Evolutionary conservation across 495 filamentous ascomycete genomes (phyloP).

Genomic region (Lasiosphaeris hirsuta): DNA sequence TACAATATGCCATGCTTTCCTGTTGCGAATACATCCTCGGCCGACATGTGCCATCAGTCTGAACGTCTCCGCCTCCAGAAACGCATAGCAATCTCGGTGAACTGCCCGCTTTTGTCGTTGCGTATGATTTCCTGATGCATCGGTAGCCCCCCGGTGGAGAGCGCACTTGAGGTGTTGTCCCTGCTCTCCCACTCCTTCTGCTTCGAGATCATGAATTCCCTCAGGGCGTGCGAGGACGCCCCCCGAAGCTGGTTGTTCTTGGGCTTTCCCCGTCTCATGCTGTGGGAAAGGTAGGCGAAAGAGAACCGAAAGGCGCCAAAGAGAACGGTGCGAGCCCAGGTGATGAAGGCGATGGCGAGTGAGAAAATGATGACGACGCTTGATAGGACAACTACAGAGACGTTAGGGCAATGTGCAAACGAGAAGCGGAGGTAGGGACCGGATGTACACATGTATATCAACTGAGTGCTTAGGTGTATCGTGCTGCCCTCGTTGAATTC

Average conservation of each 20-base stretch:
- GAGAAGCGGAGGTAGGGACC: neutral
- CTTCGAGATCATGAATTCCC: slow-evolving; percentile 27
- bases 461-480: slow-evolving; percentile 21
- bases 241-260: slow-evolving; percentile 5
- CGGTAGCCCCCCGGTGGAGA: slow-evolving; percentile 13
- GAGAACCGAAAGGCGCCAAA: slow-evolving; percentile 14
- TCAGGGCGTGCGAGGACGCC: slow-evolving; percentile 18
- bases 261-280: neutral
- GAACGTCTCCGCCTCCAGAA: slow-evolving; percentile 5
- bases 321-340: slow-evolving; percentile 16
- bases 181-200: slow-evolving; percentile 22
- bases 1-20: neutral
- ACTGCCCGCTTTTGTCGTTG: neutral
- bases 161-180: neutral
- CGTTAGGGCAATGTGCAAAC: neutral
- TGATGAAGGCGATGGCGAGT: slow-evolving; percentile 24
- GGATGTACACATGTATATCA: slow-evolving; percentile 39
- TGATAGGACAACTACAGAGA: slow-evolving; percentile 18
- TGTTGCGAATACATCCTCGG: too few species aligned
- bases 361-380: slow-evolving; percentile 19
- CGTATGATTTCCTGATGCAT: slow-evolving; percentile 13
- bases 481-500: slow-evolving; percentile 27
- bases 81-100: slow-evolving; percentile 8
- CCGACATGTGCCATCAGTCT: neutral
- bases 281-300: slow-evolving; percentile 8